Conservation (phyloP, 257 asterid species). For the Leonotis leonurus region DNA sequence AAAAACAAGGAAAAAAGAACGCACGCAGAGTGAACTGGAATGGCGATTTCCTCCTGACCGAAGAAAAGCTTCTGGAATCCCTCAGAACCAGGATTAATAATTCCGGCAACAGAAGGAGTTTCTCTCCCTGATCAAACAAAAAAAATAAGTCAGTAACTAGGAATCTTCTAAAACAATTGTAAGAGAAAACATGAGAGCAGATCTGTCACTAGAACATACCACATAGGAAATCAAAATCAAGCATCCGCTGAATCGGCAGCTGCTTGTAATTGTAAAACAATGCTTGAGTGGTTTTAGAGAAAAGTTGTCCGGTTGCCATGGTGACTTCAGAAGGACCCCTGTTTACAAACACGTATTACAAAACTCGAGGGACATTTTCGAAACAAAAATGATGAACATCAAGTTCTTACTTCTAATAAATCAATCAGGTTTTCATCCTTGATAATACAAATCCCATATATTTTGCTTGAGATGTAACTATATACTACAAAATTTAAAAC, state of each 20-base stretch:
- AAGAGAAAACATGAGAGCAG: neutral
- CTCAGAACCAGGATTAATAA: conserved; percentile 96
- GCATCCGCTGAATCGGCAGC: conserved; percentile 85
- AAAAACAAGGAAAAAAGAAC: conserved; percentile 17
- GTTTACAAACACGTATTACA: conserved; percentile 12
- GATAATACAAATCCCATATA: neutral
- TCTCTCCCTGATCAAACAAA: conserved; percentile 66
- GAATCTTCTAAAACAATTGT: conserved; percentile 15
- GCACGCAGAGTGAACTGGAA: conserved; percentile 88
- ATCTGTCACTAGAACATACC: conserved; percentile 36
- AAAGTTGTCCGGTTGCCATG: conserved; percentile 95
- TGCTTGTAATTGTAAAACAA: conserved; percentile 91
- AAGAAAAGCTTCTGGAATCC: conserved; percentile 96
- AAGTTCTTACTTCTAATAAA: neutral
- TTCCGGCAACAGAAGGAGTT: conserved; percentile 98
- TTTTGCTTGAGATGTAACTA: neutral
- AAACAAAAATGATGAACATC: conserved; percentile 1
- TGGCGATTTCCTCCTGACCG: conserved; percentile 96
- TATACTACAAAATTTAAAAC: neutral
- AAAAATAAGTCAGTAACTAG: neutral
- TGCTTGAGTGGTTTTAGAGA: conserved; percentile 87
- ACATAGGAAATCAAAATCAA: conserved; percentile 88
- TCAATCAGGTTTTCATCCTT: neutral
- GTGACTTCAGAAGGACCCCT: conserved; percentile 24
- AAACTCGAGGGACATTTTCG: neutral